Evolutionary conservation across 2,329 filamentous ascomycete genomes (phyloP).

Genomic region (Cladosporium austrohemisphaericum): DNA sequence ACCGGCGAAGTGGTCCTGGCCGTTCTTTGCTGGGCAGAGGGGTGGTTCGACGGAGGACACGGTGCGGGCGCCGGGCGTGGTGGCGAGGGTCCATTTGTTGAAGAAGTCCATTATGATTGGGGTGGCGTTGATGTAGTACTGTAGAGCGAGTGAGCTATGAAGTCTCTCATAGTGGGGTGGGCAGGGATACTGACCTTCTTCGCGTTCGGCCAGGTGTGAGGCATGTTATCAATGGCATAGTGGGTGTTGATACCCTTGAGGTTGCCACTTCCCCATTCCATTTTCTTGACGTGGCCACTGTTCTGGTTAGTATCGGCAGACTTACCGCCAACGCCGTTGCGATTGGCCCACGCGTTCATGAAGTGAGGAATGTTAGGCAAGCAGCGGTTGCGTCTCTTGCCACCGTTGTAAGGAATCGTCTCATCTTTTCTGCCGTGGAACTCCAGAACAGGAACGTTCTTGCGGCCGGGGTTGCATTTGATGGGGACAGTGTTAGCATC

Average conservation of each 20-base stretch:
- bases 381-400: slow-evolving; percentile 23
- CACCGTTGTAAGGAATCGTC: slow-evolving; percentile 39
- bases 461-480: slow-evolving; percentile 21
- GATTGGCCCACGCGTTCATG: slow-evolving; percentile 34
- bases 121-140: slow-evolving; percentile 14
- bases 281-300: slow-evolving; percentile 23
- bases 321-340: slow-evolving; percentile 27
- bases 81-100: slow-evolving; percentile 9
- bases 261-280: slow-evolving; percentile 26
- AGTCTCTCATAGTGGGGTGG: neutral
- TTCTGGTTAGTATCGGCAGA: slow-evolving; percentile 22
- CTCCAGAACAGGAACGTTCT: slow-evolving; percentile 39
- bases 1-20: neutral
- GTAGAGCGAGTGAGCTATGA: neutral
- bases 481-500: slow-evolving; percentile 16
- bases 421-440: slow-evolving; percentile 40
- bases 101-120: slow-evolving; percentile 16
- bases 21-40: slow-evolving; percentile 3
- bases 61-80: slow-evolving; percentile 5
- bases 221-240: slow-evolving; percentile 34
- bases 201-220: slow-evolving; percentile 36
- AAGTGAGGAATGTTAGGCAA: slow-evolving; percentile 25
- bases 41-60: neutral
- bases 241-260: slow-evolving; percentile 34
- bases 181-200: neutral